Percentiles rank a stretch among this genome's conserved stretches.
These are phyloP conservation scores for Cutaneotrichosporon sp. DNA, from an alignment of 1,284 basidiomycete genomes.

Conservation along the genomic window DNA sequence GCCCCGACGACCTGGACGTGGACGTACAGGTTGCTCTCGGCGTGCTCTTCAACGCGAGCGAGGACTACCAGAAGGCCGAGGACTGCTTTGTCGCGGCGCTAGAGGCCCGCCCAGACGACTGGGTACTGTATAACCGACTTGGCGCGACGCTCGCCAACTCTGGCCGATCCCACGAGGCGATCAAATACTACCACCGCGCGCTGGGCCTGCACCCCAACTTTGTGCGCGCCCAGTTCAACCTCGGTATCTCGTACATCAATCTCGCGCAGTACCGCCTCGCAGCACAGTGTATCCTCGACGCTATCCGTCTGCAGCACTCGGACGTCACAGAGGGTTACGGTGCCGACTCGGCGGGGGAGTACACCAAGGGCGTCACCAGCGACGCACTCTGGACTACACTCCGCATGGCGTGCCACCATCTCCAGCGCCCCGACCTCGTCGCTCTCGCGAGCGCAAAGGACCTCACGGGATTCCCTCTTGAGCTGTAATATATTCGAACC, in stretches of 20 bases:
- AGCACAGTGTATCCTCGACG: slow-evolving; percentile 75
- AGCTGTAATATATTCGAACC: slow-evolving; percentile 5
- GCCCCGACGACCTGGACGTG: slow-evolving; percentile 65
- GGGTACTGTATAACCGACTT: slow-evolving; percentile 90
- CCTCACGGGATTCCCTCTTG: slow-evolving; percentile 16
- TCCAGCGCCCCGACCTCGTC: slow-evolving; percentile 17
- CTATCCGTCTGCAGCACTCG: slow-evolving; percentile 75
- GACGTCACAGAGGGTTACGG: slow-evolving; percentile 59
- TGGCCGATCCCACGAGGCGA: slow-evolving; percentile 73
- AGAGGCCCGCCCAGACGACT: slow-evolving; percentile 83
- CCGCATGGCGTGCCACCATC: slow-evolving; percentile 67
- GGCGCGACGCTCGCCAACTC: slow-evolving; percentile 94
- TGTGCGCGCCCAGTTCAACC: slow-evolving; percentile 85
- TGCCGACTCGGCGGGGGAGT: slow-evolving; percentile 43
- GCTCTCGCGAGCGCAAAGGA: slow-evolving; percentile 16
- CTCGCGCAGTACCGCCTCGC: slow-evolving; percentile 78
- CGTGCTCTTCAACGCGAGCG: slow-evolving; percentile 84
- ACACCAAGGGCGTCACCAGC: slow-evolving; percentile 62
- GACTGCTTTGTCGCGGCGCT: slow-evolving; percentile 93
- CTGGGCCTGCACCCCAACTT: slow-evolving; percentile 87
- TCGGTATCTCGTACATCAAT: slow-evolving; percentile 86
- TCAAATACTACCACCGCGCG: slow-evolving; percentile 84
- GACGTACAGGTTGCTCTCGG: slow-evolving; percentile 95
- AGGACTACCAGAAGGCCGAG: slow-evolving; percentile 86
- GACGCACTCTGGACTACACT: slow-evolving; percentile 77